A percentile compares a stretch with the other conserved stretches of the same genome.
Evolutionary conservation across 2,329 filamentous ascomycete genomes (phyloP).

Genomic region (Thielaviopsis ethacetica): DNA sequence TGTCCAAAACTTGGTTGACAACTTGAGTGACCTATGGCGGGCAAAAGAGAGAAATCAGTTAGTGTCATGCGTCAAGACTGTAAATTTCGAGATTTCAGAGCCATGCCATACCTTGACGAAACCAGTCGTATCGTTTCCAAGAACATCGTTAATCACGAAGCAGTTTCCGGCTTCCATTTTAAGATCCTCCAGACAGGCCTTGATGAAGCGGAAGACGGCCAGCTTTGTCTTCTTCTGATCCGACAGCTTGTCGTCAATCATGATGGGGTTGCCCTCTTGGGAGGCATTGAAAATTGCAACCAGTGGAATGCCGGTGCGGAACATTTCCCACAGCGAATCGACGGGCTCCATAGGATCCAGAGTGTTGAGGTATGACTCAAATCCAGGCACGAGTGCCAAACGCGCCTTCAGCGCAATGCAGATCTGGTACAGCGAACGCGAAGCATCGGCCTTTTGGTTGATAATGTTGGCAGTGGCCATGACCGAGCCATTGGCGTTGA

Average conservation of each 20-base stretch:
- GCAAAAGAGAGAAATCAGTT: constrained; percentile 4
- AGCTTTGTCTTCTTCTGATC: constrained; percentile 71
- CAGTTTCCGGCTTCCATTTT: constrained; percentile 65
- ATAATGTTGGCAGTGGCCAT: constrained; percentile 85
- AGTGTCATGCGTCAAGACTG: no score
- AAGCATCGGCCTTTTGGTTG: constrained; percentile 88
- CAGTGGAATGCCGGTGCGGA: constrained; percentile 69
- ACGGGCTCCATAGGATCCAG: constrained; percentile 64
- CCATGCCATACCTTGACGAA: constrained; percentile 64
- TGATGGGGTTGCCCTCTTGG: constrained; percentile 47
- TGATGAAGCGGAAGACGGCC: constrained; percentile 81
- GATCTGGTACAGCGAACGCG: constrained; percentile 85
- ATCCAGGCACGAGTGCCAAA: constrained; percentile 67
- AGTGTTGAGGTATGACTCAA: constrained; percentile 56
- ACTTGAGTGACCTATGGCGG: constrained; percentile 57
- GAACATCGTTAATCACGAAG: constrained; percentile 82
- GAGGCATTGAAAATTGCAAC: constrained; percentile 80
- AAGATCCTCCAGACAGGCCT: constrained; percentile 72
- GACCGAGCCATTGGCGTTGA: constrained; percentile 40
- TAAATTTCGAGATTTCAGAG: not conserved
- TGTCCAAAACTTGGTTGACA: constrained; percentile 80
- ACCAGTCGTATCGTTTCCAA: constrained; percentile 86
- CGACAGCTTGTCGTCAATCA: constrained; percentile 44
- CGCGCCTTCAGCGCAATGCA: constrained; percentile 73
- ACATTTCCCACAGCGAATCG: constrained; percentile 74